Conservation (phyloP, 495 filamentous ascomycete genomes). For the Darksidea phi region DNA sequence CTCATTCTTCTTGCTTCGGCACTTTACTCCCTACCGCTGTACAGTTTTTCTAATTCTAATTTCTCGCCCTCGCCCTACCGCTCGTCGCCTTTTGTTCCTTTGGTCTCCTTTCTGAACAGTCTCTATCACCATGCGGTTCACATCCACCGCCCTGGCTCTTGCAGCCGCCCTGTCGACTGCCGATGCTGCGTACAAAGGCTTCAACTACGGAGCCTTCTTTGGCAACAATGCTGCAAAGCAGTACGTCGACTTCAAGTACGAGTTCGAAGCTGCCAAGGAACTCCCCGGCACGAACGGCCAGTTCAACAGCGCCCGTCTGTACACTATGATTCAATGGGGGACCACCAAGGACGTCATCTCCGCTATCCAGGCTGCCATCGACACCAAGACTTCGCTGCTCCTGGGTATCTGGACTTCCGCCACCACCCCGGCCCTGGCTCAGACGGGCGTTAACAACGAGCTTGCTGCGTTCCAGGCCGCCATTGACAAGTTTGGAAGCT, state of each 20-base stretch:
- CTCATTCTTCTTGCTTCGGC: background rate
- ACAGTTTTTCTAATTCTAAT: background rate
- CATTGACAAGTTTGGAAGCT: slow-evolving; percentile 60
- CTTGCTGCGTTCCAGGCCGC: slow-evolving; percentile 64
- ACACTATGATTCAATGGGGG: slow-evolving; percentile 61
- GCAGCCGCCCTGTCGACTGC: slow-evolving; percentile 33
- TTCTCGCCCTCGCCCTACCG: background rate
- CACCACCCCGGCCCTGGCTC: slow-evolving; percentile 40
- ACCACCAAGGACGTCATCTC: slow-evolving; percentile 60
- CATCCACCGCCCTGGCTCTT: slow-evolving; percentile 30
- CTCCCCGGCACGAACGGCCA: slow-evolving; percentile 64
- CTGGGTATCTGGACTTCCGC: slow-evolving; percentile 78
- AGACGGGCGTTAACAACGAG: slow-evolving; percentile 63
- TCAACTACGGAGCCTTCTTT: slow-evolving; percentile 74
- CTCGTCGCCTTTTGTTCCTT: background rate
- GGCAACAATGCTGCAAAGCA: slow-evolving; percentile 60
- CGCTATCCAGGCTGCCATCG: slow-evolving; percentile 78
- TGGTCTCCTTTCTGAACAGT: slow-evolving; percentile 4
- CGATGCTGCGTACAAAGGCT: slow-evolving; percentile 57
- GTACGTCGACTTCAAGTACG: slow-evolving; percentile 64
- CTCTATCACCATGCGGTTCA: slow-evolving; percentile 20
- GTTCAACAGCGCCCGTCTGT: slow-evolving; percentile 71
- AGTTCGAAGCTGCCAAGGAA: slow-evolving; percentile 68
- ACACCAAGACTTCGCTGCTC: slow-evolving; percentile 66
- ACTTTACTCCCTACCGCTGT: background rate